These are phyloP conservation scores for Kwoniella newhampshirensis DNA, from an alignment of 768 basidiomycete genomes.

Conservation along the genomic window DNA sequence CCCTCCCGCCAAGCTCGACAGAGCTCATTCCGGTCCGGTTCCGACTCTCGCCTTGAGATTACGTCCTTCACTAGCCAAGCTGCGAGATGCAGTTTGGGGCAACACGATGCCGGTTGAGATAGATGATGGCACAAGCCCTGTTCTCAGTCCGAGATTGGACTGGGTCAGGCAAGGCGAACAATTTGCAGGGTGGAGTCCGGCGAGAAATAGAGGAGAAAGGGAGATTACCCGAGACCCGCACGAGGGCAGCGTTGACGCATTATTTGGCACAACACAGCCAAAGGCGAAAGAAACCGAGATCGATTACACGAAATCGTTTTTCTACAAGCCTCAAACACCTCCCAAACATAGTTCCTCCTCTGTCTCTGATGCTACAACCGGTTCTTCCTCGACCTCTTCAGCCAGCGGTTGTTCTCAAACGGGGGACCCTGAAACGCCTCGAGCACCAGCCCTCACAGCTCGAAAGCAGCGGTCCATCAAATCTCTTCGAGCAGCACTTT, in stretches of 20 bases:
- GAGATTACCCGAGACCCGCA: slow-evolving; percentile 4
- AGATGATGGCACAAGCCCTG: slow-evolving; percentile 13
- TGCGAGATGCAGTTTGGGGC: slow-evolving; percentile 23
- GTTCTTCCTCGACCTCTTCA: slow-evolving; percentile 35
- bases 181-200: slow-evolving; percentile 39
- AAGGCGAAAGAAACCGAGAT: slow-evolving; percentile 17
- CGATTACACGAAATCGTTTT: slow-evolving; percentile 51
- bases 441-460: too few species aligned
- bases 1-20: slow-evolving; percentile 7
- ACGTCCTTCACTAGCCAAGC: slow-evolving; percentile 30
- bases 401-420: not conserved
- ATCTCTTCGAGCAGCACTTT: slow-evolving; percentile 42
- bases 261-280: slow-evolving; percentile 10
- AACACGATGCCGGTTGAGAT: not conserved
- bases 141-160: slow-evolving; percentile 32
- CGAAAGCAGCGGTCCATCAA: slow-evolving; percentile 41
- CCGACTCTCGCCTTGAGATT: slow-evolving; percentile 23
- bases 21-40: not conserved
- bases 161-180: slow-evolving; percentile 32
- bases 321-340: slow-evolving; percentile 51
- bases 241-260: slow-evolving; percentile 13
- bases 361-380: slow-evolving; percentile 1
- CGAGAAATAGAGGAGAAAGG: slow-evolving; percentile 1
- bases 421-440: not conserved
- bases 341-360: slow-evolving; percentile 15